These are phyloP conservation scores for Penicillium antarcticum DNA, from an alignment of 495 filamentous ascomycete species.

Conservation along the genomic window DNA sequence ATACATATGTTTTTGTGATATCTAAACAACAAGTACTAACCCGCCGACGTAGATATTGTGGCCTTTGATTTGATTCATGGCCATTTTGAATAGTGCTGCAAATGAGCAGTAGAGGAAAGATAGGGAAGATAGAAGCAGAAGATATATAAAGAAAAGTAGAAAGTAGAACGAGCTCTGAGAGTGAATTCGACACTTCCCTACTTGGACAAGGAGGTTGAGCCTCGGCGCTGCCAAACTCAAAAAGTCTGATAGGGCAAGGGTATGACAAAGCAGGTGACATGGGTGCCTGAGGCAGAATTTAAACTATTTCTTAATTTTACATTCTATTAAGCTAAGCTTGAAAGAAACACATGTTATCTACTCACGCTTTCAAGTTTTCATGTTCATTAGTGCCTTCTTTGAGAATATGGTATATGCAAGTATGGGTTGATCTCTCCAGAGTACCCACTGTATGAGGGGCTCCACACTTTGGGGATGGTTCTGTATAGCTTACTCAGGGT, in stretches of 20 bases:
- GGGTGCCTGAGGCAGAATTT: constrained; percentile 9
- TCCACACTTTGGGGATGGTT: constrained; percentile 1
- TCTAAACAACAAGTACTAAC: constrained; percentile 47
- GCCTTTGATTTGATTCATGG: constrained; percentile 59
- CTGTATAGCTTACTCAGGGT: not conserved
- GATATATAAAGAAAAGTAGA: not conserved
- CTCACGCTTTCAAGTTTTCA: no score
- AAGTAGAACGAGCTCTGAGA: not conserved
- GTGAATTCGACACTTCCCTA: not conserved
- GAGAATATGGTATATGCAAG: no score
- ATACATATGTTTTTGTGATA: no score
- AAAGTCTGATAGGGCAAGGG: constrained; percentile 19
- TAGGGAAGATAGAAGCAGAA: not conserved
- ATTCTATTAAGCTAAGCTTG: not conserved
- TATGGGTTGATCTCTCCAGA: not conserved
- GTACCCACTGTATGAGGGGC: not conserved
- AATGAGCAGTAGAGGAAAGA: not conserved
- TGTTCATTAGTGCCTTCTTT: no score
- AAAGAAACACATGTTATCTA: not conserved
- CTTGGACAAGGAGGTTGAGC: constrained; percentile 11
- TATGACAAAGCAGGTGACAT: constrained; percentile 10
- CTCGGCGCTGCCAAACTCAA: constrained; percentile 18
- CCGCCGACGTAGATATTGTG: constrained; percentile 79
- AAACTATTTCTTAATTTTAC: not conserved
- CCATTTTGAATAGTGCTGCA: constrained; percentile 23